These are phyloP conservation scores for Stentor roeselii DNA, from an alignment of 73 alveolate genomes.

Conservation along the genomic window DNA sequence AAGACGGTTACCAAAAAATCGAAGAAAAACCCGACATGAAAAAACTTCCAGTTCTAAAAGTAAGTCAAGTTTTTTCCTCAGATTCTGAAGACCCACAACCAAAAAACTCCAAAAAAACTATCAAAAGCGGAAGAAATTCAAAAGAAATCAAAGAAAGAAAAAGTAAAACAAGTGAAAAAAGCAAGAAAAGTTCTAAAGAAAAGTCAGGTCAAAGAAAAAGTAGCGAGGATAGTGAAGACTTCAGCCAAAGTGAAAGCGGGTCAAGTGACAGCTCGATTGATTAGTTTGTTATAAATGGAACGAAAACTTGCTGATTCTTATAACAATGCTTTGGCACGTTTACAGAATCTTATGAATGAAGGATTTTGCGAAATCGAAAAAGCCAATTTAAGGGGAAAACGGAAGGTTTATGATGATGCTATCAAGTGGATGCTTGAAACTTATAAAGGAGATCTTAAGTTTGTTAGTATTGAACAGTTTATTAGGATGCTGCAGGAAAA, in stretches of 20 bases:
- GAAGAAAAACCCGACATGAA: not conserved
- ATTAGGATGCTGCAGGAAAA: not conserved
- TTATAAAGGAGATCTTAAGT: not conserved
- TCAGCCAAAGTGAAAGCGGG: no score
- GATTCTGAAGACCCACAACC: not conserved
- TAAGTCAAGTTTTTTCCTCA: not conserved
- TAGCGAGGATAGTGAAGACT: no score
- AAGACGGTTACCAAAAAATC: not conserved
- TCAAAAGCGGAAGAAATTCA: no score
- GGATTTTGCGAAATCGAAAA: not conserved
- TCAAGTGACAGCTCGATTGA: no score
- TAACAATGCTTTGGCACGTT: not conserved
- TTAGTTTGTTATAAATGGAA: slow-evolving; percentile 4
- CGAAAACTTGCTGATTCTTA: not conserved
- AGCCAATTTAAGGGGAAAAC: not conserved
- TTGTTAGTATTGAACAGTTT: not conserved
- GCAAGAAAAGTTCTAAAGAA: no score
- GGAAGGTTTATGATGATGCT: not conserved
- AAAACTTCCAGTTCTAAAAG: not conserved
- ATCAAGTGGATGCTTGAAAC: not conserved
- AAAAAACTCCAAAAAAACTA: no score
- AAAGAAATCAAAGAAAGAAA: no score
- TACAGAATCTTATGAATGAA: not conserved
- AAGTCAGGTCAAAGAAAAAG: no score
- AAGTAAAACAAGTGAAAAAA: no score